A percentile compares a stretch with the other conserved stretches of the same genome.
Evolutionary conservation across 306 rosid genomes (phyloP).

Genomic region (Potentilla sterilis): DNA sequence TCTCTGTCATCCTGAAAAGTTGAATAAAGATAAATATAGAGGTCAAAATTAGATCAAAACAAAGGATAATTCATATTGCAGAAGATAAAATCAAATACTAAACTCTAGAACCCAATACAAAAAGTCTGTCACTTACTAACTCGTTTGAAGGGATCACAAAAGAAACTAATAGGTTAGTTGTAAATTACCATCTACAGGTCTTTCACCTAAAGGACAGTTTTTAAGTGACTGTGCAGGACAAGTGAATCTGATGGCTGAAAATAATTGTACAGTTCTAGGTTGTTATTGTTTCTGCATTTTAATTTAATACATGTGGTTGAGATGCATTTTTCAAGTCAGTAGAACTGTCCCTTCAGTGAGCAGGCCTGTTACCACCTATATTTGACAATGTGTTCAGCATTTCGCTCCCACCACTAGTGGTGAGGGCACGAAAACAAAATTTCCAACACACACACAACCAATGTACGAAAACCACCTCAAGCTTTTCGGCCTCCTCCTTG

Average conservation of each 20-base stretch:
- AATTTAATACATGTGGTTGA: too few relatives aligned
- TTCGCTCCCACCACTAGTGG: not conserved
- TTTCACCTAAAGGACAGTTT: too few relatives aligned
- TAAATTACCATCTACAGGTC: not conserved
- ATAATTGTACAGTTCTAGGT: too few relatives aligned
- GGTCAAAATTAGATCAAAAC: not conserved
- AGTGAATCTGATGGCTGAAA: too few relatives aligned
- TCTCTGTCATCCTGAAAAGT: constrained; percentile 79
- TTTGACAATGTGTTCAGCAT: not conserved
- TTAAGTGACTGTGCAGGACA: too few relatives aligned
- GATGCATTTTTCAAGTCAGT: too few relatives aligned
- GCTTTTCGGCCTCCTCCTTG: constrained; percentile 81
- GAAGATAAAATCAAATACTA: not conserved
- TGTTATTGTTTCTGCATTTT: too few relatives aligned
- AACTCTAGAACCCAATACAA: not conserved
- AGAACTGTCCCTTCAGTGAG: too few relatives aligned
- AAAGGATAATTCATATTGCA: not conserved
- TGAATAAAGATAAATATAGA: not conserved
- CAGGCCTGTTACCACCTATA: not conserved
- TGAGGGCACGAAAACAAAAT: not conserved
- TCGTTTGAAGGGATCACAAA: not conserved
- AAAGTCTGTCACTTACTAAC: not conserved
- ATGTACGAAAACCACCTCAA: constrained; percentile 56
- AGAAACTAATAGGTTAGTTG: not conserved
- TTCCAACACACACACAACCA: not conserved